Conservation (phyloP, 1,139 yeast species). For the Yamadazyma trypodendri region DNA sequence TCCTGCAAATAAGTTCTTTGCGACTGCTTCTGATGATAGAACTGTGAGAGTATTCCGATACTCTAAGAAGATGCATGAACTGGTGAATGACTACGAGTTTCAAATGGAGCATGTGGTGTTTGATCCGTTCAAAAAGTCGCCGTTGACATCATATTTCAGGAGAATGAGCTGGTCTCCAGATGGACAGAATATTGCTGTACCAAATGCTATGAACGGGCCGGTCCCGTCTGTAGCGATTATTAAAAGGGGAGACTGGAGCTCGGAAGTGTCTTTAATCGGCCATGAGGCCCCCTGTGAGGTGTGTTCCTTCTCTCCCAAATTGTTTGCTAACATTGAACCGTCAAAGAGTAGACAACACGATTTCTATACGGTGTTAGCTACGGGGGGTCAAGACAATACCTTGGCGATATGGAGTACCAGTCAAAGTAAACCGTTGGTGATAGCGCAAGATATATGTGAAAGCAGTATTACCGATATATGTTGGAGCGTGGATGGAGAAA, state of each 20-base stretch:
- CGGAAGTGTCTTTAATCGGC: conserved; percentile 84
- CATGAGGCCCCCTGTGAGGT: conserved; percentile 98
- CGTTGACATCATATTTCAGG: conserved; percentile 88
- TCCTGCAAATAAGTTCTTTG: conserved; percentile 96
- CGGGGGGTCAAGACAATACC: conserved; percentile 78
- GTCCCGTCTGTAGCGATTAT: conserved; percentile 87
- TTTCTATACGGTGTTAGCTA: conserved; percentile 60
- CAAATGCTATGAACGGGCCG: conserved; percentile 97
- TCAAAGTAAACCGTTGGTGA: conserved; percentile 58
- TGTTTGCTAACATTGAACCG: conserved; percentile 38
- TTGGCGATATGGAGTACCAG: conserved; percentile 71
- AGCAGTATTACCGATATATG: conserved; percentile 71
- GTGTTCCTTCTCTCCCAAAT: conserved; percentile 79
- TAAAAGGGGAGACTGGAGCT: conserved; percentile 90
- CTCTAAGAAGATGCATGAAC: conserved; percentile 60
- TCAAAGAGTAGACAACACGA: conserved; percentile 19
- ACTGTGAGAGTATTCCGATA: conserved; percentile 85
- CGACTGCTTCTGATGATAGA: conserved; percentile 94
- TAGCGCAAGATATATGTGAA: conserved; percentile 59
- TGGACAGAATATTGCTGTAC: conserved; percentile 93
- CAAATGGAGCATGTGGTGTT: conserved; percentile 80
- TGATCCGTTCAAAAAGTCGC: conserved; percentile 85
- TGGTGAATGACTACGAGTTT: conserved; percentile 67
- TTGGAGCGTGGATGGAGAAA: conserved; percentile 78
- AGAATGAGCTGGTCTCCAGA: conserved; percentile 97